Evolutionary conservation across 805 yeast genomes (phyloP).

Genomic region (Zygotorulaspora florentina): DNA sequence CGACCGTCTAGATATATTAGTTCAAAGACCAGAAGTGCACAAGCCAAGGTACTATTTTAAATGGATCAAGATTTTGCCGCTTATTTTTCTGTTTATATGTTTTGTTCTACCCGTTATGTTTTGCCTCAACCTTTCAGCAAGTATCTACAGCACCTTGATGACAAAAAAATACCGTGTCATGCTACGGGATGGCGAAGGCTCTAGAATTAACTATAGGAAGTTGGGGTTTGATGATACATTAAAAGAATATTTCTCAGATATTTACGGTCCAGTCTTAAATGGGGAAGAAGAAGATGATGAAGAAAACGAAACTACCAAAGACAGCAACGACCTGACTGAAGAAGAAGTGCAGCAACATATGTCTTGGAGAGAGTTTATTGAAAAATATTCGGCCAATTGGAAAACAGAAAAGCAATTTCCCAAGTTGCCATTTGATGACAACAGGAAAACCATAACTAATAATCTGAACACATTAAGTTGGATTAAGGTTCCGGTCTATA

Average conservation of each 20-base stretch:
- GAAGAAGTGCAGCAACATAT: conserved; percentile 10
- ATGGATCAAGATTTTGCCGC: conserved; percentile 7
- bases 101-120: conserved; percentile 28
- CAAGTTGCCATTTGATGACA: conserved; percentile 35
- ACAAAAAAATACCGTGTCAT: conserved; percentile 26
- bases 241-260: conserved; percentile 22
- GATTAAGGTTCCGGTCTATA: conserved; percentile 70
- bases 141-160: conserved; percentile 29
- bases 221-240: conserved; percentile 25
- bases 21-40: conserved; percentile 5
- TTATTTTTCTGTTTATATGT: conserved; percentile 8
- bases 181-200: conserved; percentile 22
- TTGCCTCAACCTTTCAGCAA: conserved; percentile 27
- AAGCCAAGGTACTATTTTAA: conserved; percentile 2
- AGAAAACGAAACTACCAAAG: conserved; percentile 6
- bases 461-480: conserved; percentile 64
- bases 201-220: conserved; percentile 19
- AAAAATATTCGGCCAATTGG: conserved; percentile 23
- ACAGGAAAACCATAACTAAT: conserved; percentile 41
- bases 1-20: conserved; percentile 18
- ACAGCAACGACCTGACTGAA: background rate
- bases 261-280: conserved; percentile 24
- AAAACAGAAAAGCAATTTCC: conserved; percentile 16
- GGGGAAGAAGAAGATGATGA: conserved; percentile 17
- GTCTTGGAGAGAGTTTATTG: conserved; percentile 28